These are phyloP conservation scores for Spathaspora passalidarum DNA, from an alignment of 805 yeast species.

Conservation along the genomic window DNA sequence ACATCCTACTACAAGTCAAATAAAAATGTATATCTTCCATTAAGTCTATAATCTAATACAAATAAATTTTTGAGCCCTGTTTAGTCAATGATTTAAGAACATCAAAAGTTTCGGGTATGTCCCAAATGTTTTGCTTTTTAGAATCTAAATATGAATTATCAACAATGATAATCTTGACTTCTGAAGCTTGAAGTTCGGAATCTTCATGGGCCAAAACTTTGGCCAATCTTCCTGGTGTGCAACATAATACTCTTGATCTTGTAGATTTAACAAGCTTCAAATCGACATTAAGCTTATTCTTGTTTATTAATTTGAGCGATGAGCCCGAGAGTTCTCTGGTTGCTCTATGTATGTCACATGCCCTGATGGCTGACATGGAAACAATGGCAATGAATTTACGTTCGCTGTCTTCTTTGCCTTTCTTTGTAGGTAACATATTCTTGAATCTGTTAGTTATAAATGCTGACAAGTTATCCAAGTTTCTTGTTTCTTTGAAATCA, in stretches of 20 bases:
- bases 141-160: slow-evolving; percentile 62
- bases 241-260: slow-evolving; percentile 49
- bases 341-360: slow-evolving; percentile 79
- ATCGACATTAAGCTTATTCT: slow-evolving; percentile 70
- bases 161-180: slow-evolving; percentile 53
- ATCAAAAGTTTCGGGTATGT: slow-evolving; percentile 44
- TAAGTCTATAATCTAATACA: slow-evolving; percentile 31
- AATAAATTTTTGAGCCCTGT: slow-evolving; percentile 47
- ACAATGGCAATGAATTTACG: slow-evolving; percentile 50
- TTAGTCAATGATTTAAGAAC: slow-evolving; percentile 40
- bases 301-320: slow-evolving; percentile 68
- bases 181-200: slow-evolving; percentile 34
- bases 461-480: slow-evolving; percentile 50
- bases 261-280: slow-evolving; percentile 42
- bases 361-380: slow-evolving; percentile 79
- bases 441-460: slow-evolving; percentile 53
- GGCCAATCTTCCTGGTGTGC: slow-evolving; percentile 60
- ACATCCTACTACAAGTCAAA: slow-evolving; percentile 28
- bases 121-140: slow-evolving; percentile 62
- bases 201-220: slow-evolving; percentile 46
- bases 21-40: slow-evolving; percentile 22
- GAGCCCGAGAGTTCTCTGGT: slow-evolving; percentile 46
- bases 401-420: slow-evolving; percentile 14
- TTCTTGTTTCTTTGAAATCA: slow-evolving; percentile 50
- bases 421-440: slow-evolving; percentile 41